Conservation (phyloP, 2,329 filamentous ascomycete species). For the Hortaea werneckii region DNA sequence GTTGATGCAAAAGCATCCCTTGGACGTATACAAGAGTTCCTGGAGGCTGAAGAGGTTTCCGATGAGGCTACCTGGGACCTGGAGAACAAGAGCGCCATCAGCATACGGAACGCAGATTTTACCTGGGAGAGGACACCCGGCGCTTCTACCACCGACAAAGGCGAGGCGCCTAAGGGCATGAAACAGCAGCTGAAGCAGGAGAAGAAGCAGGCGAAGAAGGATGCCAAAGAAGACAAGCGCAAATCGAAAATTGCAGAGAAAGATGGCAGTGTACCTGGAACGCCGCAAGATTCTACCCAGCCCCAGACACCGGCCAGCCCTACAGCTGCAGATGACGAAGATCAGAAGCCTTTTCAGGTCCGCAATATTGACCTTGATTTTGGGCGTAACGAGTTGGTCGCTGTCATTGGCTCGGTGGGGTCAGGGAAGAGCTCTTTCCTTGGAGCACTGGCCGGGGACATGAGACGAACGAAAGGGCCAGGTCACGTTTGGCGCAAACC, state of each 20-base stretch:
- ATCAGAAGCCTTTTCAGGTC: slow-evolving; percentile 61
- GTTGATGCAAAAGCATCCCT: slow-evolving; percentile 83
- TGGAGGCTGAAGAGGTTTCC: slow-evolving; percentile 73
- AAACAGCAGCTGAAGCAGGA: slow-evolving; percentile 31
- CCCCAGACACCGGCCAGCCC: slow-evolving; percentile 7
- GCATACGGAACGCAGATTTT: slow-evolving; percentile 63
- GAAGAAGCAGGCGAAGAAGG: slow-evolving; percentile 32
- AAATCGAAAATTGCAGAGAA: slow-evolving; percentile 25
- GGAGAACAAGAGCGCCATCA: slow-evolving; percentile 48
- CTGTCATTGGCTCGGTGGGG: slow-evolving; percentile 80
- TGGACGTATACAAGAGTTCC: slow-evolving; percentile 75
- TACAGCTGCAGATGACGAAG: slow-evolving; percentile 31
- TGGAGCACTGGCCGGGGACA: slow-evolving; percentile 82
- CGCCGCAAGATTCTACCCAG: slow-evolving; percentile 6
- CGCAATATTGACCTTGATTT: slow-evolving; percentile 57
- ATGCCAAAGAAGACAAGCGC: slow-evolving; percentile 31
- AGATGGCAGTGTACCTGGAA: slow-evolving; percentile 12
- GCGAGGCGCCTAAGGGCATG: slow-evolving; percentile 19
- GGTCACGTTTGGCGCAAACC: slow-evolving; percentile 63
- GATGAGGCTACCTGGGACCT: slow-evolving; percentile 56
- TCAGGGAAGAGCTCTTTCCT: slow-evolving; percentile 86
- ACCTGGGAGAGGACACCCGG: slow-evolving; percentile 72
- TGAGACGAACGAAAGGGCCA: slow-evolving; percentile 74
- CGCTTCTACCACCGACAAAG: slow-evolving; percentile 28
- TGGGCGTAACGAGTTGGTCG: slow-evolving; percentile 66